A percentile compares a stretch with the other conserved stretches of the same genome.
Conservation (phyloP, 805 yeast genomes). For the Nakazawaea sp. region DNA sequence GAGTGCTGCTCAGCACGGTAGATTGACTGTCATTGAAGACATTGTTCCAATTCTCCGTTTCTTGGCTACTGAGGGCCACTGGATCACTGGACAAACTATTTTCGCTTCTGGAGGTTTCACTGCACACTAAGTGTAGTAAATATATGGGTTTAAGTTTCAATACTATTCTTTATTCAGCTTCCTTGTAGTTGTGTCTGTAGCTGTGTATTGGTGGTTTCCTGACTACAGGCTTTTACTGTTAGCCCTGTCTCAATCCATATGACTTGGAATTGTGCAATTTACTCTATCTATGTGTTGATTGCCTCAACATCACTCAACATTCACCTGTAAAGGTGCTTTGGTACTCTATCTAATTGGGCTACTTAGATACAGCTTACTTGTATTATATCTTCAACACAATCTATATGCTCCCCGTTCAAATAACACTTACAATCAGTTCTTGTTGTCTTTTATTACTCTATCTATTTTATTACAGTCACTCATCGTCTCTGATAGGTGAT, state of each 20-base stretch:
- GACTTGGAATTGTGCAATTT: too few relatives aligned
- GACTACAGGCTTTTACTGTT: too few relatives aligned
- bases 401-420: too few relatives aligned
- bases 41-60: conserved; percentile 59
- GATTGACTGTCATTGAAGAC: conserved; percentile 52
- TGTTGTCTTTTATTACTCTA: not conserved
- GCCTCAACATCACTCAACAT: too few relatives aligned
- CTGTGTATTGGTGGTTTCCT: too few relatives aligned
- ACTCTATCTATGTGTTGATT: too few relatives aligned
- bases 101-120: conserved; percentile 62
- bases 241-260: too few relatives aligned
- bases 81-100: conserved; percentile 68
- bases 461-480: not conserved
- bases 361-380: not conserved
- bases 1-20: conserved; percentile 36
- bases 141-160: too few relatives aligned
- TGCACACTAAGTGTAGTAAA: conserved; percentile 46
- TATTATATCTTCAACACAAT: not conserved
- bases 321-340: too few relatives aligned
- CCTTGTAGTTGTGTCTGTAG: too few relatives aligned
- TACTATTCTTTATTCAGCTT: not conserved
- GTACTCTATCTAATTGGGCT: too few relatives aligned
- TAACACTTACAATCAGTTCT: too few relatives aligned
- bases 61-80: conserved; percentile 56
- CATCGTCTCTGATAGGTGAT: conserved; percentile 21